Percentiles rank a stretch among this genome's conserved stretches.
These are phyloP conservation scores for Sclerotinia spermophila DNA, from an alignment of 2,329 filamentous ascomycete genomes.

Conservation along the genomic window DNA sequence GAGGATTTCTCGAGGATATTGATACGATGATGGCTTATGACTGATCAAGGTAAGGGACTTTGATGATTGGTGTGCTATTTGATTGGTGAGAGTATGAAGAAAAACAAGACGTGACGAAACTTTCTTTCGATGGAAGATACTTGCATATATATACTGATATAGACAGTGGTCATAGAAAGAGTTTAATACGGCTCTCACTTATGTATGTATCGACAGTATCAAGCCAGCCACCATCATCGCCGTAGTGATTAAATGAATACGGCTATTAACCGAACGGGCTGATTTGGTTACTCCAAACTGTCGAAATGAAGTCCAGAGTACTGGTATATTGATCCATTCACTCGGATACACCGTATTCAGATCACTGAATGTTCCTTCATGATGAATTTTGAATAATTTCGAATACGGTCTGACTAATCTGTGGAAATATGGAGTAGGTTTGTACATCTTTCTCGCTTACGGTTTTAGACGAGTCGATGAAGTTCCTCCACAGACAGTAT, in stretches of 20 bases:
- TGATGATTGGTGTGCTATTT: neutral
- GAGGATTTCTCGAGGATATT: neutral
- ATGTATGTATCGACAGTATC: neutral
- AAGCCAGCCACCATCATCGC: neutral
- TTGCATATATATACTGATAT: neutral
- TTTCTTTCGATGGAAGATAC: neutral
- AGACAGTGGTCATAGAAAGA: neutral
- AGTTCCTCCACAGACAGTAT: neutral
- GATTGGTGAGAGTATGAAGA: neutral
- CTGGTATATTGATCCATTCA: neutral
- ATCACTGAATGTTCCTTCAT: no score
- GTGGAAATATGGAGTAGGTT: rapidly evolving
- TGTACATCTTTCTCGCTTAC: neutral
- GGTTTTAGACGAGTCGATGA: neutral
- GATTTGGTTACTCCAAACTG: neutral
- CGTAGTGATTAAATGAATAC: neutral
- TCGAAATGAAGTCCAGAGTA: neutral
- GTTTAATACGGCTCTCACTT: neutral
- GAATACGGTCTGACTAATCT: neutral
- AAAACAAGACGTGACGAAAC: neutral
- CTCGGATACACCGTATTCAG: no score
- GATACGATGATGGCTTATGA: rapidly evolving
- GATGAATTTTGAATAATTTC: neutral
- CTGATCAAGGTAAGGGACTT: neutral
- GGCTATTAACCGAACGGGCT: neutral